Evolutionary conservation across 2,329 filamentous ascomycete genomes (phyloP), one percentile per base, ranked within the genome.

Genomic region (Cladobotryum mycophilum): DNA sequence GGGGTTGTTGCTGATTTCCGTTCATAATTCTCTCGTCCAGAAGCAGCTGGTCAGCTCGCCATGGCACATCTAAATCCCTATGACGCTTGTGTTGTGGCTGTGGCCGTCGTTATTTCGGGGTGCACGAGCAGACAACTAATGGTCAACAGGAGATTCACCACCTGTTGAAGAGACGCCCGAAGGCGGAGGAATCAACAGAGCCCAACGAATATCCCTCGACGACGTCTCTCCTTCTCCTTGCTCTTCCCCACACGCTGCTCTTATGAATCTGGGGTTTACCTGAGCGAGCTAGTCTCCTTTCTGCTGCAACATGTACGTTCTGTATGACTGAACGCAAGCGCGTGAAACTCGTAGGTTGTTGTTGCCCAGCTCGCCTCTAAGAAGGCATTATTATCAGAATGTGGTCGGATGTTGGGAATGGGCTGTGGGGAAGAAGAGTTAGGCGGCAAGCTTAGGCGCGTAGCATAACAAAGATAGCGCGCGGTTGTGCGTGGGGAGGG

Each of bases 21-120:
- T 43, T 51, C 51, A 53, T 53, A 43, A 41, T 53, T 53, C 44
- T 43, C 42, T 43, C 46, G 51, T 50, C 51, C 47, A 43, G 47
- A 41, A 37, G 33, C 15, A 44, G 42, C 40, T 44, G 34, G 40
- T 51, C 43, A 53, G 46, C 48, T 50, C 51, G 49, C 51, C 51
- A 53, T 53, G 47, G 51, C 51, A 53, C 44, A 37, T 49, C 45
- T 33, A 48, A 43, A 25, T 41, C 38, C 38, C 8, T 41, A 13
- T 41, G 40, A 53, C 41, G 47, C 51, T 17, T 25, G 30, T 18
- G 43, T 15, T 12, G 36, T 14, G 36, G 36, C 14, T n/a, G 40
- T 40, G 14, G 40, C 43, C 18, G 45, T n/a, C n/a, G 38, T 5
- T n/a, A 14, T 45, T 45, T 37, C 18, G 37, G 38, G 44, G 34